These are phyloP conservation scores for Musa itinerans DNA, from an alignment of 176 grass and related monocot genomes.

Conservation along the genomic window DNA sequence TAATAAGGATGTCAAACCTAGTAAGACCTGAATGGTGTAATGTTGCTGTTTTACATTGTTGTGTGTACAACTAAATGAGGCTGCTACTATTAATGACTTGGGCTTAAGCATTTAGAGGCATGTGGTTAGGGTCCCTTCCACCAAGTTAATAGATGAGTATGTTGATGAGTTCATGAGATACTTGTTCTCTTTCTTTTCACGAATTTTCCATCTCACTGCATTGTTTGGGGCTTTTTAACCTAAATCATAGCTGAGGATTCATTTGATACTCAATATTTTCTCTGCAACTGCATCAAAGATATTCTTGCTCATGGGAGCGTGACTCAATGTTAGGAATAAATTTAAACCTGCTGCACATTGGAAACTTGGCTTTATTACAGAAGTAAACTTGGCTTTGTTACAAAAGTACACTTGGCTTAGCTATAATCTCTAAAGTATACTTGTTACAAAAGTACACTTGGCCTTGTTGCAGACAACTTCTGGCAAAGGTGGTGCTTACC, in stretches of 20 bases:
- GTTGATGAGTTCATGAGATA: background rate
- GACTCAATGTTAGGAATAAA: no score
- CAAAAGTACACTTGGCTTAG: background rate
- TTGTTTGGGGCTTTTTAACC: background rate
- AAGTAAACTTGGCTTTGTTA: background rate
- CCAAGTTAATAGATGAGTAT: background rate
- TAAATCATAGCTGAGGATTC: background rate
- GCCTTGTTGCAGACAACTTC: constrained; percentile 25
- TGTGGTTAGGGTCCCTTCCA: background rate
- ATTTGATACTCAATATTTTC: background rate
- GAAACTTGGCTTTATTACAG: no score
- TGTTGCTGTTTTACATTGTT: background rate
- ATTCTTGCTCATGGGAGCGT: no score
- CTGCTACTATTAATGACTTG: background rate
- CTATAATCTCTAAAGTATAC: no score
- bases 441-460: background rate
- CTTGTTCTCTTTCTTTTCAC: background rate
- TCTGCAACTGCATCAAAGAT: no score
- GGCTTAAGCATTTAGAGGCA: background rate
- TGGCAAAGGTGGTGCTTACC: constrained; percentile 32
- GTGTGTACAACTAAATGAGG: background rate
- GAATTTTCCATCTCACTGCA: background rate
- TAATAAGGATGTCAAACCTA: no score
- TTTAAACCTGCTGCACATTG: no score
- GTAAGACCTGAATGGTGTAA: background rate